Percentiles rank a stretch among this genome's conserved stretches.
These are phyloP conservation scores for Myxozyma kluyveri DNA, from an alignment of 805 yeast species.

Conservation along the genomic window DNA sequence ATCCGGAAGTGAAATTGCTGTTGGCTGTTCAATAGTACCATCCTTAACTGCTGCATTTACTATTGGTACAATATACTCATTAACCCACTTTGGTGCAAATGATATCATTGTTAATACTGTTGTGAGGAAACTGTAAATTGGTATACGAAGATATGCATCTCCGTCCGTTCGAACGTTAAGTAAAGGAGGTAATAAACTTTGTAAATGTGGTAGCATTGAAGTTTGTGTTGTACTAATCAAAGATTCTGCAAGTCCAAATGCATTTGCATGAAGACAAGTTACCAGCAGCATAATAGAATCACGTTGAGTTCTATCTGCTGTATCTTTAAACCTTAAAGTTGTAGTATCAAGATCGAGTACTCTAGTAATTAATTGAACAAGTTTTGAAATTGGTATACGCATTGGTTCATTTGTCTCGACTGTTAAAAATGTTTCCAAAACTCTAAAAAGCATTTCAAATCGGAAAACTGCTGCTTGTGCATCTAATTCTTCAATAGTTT, in stretches of 20 bases:
- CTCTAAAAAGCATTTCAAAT: slow-evolving; percentile 17
- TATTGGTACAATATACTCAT: slow-evolving; percentile 10
- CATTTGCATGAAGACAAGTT: slow-evolving; percentile 21
- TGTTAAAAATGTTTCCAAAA: slow-evolving; percentile 15
- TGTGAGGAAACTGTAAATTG: slow-evolving; percentile 18
- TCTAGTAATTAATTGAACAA: slow-evolving; percentile 9
- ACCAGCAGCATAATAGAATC: slow-evolving; percentile 12
- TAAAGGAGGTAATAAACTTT: not conserved
- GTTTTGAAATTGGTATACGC: slow-evolving; percentile 15
- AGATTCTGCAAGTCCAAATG: slow-evolving; percentile 13
- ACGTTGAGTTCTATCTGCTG: slow-evolving; percentile 14
- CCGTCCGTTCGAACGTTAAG: not conserved
- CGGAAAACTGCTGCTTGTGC: slow-evolving; percentile 11
- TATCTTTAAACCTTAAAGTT: slow-evolving; percentile 5
- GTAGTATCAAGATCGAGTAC: slow-evolving; percentile 6
- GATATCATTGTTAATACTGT: slow-evolving; percentile 4
- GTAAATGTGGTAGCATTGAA: slow-evolving; percentile 12
- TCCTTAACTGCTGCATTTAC: slow-evolving; percentile 15
- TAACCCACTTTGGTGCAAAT: slow-evolving; percentile 4
- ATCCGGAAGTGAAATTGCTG: slow-evolving; percentile 16
- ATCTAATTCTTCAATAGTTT: slow-evolving; percentile 4
- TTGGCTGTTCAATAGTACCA: slow-evolving; percentile 1
- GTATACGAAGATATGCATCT: slow-evolving; percentile 3
- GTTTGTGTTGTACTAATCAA: slow-evolving; percentile 8
- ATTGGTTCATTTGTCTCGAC: slow-evolving; percentile 5